Base-by-base conservation (phyloP, 129 eudicot species). In the Ambrosia artemisiifolia region DNA sequence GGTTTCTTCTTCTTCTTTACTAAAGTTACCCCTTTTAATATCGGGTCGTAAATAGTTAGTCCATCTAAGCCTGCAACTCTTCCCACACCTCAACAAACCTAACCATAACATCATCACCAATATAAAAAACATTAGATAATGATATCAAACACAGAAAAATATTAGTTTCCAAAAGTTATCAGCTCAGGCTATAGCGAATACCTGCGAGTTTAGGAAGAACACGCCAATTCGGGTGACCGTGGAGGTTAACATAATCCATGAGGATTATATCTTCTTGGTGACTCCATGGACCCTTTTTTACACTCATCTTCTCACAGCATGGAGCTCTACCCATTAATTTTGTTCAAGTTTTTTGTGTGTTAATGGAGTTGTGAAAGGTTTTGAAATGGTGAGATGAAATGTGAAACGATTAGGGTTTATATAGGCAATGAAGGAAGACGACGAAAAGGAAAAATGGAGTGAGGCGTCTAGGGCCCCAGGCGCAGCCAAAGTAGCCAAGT, bases 231-330 rank as follows among this genome's bases (percentile, higher is more conserved):
- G 75, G 79, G 75, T 88, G 96, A 36, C 96, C 96, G 24, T 83
- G 71, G 55, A 50, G 83, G 46, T 38, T 78, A 33, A 88, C 81
- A 49, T 79, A 83, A 65, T 77, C 65, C 47, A 86, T 51, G 20
- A 88, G 82, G 32, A 84, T 70, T 20, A 34, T 74, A 71, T 88
- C 96, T 84, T 88, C 96, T 50, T 88, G 84, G 4, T 66, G 81
- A 6, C 87, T 83, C 96, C 96, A 88, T 17, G 96, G 96, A 34
- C 96, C 96, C 77, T 78, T 88, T 82, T 88, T 88, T 87, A 88
- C 62, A 19, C 92, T 91, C 83, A 77, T 81, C 72, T 86, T 86
- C 71, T 79, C 89, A 36, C 96, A 88, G 61, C 96, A 88, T 1
- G 96, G 96, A 81, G 96, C 83, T 83, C 96, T 81, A 17, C 61